phyloP scores from a whole-genome alignment of 169 alveolate genomes.

The Babesia ovis region DNA sequence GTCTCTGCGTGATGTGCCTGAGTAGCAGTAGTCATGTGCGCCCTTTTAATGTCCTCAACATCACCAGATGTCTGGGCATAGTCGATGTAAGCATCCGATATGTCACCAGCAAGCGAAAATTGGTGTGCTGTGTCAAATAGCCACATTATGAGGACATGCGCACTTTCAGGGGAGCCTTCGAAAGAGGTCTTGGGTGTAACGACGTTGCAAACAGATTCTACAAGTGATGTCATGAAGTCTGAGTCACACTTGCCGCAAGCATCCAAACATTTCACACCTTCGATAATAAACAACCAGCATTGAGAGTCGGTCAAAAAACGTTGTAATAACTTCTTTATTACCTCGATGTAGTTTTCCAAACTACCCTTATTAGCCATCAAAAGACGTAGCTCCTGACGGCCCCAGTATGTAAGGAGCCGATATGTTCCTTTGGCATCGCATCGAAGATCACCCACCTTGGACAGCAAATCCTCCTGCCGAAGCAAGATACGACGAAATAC shows the following conservation, averaged over 20 bases:
- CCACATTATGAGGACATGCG: conserved; percentile 58
- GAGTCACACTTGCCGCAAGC: conserved; percentile 32
- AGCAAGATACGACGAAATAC: conserved; percentile 41
- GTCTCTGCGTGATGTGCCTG: conserved; percentile 29
- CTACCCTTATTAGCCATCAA: conserved; percentile 18
- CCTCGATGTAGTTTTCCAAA: conserved; percentile 43
- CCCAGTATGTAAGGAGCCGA: conserved; percentile 60
- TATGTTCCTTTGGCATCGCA: conserved; percentile 47
- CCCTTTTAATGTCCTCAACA: conserved; percentile 62
- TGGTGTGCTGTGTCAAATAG: conserved; percentile 48
- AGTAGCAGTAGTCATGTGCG: conserved; percentile 57
- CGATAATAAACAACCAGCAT: conserved; percentile 61
- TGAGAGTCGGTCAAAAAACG: conserved; percentile 35
- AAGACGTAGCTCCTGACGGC: conserved; percentile 58
- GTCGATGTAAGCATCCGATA: conserved; percentile 60
- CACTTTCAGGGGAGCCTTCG: conserved; percentile 1
- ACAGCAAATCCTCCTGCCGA: conserved; percentile 38
- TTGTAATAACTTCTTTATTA: conserved; percentile 38
- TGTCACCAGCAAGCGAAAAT: conserved; percentile 24
- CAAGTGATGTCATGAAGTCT: conserved; percentile 10
- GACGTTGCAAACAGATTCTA: conserved; percentile 8
- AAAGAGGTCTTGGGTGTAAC: not conserved
- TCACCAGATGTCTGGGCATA: conserved; percentile 62
- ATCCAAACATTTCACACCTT: conserved; percentile 52
- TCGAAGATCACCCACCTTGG: conserved; percentile 38